Evolutionary conservation across 2,329 filamentous ascomycete species (phyloP), one percentile per base, ranked within the genome.

Genomic region (Sporothrix protearum): DNA sequence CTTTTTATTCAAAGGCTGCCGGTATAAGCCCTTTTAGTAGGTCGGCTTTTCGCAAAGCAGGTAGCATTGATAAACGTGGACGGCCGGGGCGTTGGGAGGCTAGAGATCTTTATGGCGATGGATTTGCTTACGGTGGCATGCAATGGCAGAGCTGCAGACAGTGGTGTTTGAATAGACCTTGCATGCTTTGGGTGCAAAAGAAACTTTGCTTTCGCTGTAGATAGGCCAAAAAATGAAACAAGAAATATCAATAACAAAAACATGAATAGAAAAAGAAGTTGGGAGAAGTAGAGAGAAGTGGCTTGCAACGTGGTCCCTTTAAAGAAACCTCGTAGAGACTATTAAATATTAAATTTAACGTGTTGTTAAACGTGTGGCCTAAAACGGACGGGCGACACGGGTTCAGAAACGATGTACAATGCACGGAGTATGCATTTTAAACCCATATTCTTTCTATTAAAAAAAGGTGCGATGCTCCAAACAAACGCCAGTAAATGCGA

Each of bases 61-160:
- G 22, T 16, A 16, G 36, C 67, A 69, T 47, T 25, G 14, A 28
- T 33, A 55, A 57, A 64, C 9, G 25, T 45, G 39, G 67, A 68
- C 14, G 49, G 67, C 45, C 22, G 49, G 47, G 67, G 67, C 51
- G 67, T 69, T 69, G 36, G 55, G 36, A 45, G 51, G 33, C 33
- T 53, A 67, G 42, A 30, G 25, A 6, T 69, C 33, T 30, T n/a
- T 7, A 30, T 7, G 59, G 39, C 36, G 36, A 45, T 33, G 55
- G 19, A 19, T 36, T 12, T 39, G 28, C 5, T 33, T 25, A 25
- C n/a, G 33, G 33, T 42, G 33, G 36, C 36, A 28, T 45, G 22
- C 39, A 64, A 47, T 45, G 16, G 53, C 28, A 28, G 7, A 22
- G 1, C 53, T 12, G 8, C n/a, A 5, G 33, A 39, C 57, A 36